phyloP scores from a whole-genome alignment of 805 yeast genomes.

The Ogataea chonburiensis region DNA sequence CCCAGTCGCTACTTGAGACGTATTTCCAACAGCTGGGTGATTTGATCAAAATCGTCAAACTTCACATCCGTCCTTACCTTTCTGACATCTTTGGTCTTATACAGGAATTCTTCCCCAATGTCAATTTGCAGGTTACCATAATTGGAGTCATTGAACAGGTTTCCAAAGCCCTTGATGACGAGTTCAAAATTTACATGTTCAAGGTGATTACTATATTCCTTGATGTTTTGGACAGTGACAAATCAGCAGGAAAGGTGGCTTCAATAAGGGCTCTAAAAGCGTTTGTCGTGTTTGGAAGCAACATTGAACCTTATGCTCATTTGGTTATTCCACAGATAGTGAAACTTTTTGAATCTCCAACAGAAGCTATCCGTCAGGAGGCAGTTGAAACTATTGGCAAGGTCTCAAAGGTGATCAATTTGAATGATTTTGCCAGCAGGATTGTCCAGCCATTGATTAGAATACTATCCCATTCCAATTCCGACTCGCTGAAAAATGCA shows the following conservation, averaged over 20 bases:
- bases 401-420: slow-evolving; percentile 64
- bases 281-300: slow-evolving; percentile 81
- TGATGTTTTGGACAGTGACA: slow-evolving; percentile 72
- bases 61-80: slow-evolving; percentile 83
- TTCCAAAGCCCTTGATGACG: slow-evolving; percentile 85
- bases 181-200: slow-evolving; percentile 82
- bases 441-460: slow-evolving; percentile 84
- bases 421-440: slow-evolving; percentile 87
- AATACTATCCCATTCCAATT: slow-evolving; percentile 42
- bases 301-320: slow-evolving; percentile 85
- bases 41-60: slow-evolving; percentile 77
- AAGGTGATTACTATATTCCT: slow-evolving; percentile 73
- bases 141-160: slow-evolving; percentile 79
- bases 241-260: slow-evolving; percentile 56
- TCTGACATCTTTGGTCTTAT: slow-evolving; percentile 72
- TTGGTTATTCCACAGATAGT: slow-evolving; percentile 85
- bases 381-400: slow-evolving; percentile 85
- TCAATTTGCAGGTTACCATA: slow-evolving; percentile 70
- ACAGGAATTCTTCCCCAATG: slow-evolving; percentile 66
- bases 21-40: slow-evolving; percentile 87
- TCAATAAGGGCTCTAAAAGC: slow-evolving; percentile 76
- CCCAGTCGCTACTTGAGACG: slow-evolving; percentile 76
- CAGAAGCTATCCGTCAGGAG: slow-evolving; percentile 59
- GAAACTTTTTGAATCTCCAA: slow-evolving; percentile 69
- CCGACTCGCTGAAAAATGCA: slow-evolving; percentile 59